phyloP scores from a whole-genome alignment of 2,329 filamentous ascomycete species.

The Cytospora piceae region DNA sequence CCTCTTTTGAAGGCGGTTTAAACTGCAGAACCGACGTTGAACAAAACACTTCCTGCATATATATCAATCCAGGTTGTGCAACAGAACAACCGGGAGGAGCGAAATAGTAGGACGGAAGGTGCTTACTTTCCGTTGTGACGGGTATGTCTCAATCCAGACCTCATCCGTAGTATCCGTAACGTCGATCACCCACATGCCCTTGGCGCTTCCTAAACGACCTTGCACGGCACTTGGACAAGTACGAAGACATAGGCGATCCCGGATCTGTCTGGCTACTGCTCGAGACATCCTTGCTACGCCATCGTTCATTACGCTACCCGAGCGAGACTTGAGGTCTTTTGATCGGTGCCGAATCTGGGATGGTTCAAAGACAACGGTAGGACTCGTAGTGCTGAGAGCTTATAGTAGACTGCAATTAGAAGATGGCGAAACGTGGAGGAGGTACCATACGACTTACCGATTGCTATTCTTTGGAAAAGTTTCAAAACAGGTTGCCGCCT shows the following conservation, averaged over 20 bases:
- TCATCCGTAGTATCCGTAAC: slow-evolving; percentile 48
- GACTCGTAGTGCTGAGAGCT: slow-evolving; percentile 57
- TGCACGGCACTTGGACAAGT: slow-evolving; percentile 69
- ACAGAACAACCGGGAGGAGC: no score
- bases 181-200: slow-evolving; percentile 75
- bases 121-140: slow-evolving; percentile 64
- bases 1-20: no score
- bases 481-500: slow-evolving; percentile 54
- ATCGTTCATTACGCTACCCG: slow-evolving; percentile 62
- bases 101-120: neutral
- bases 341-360: slow-evolving; percentile 49
- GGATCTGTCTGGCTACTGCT: slow-evolving; percentile 58
- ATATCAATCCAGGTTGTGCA: no score
- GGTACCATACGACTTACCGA: slow-evolving; percentile 48
- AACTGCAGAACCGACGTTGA: no score
- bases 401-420: slow-evolving; percentile 31
- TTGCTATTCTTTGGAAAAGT: slow-evolving; percentile 59
- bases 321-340: slow-evolving; percentile 46
- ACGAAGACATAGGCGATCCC: slow-evolving; percentile 51
- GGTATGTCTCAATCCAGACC: slow-evolving; percentile 68
- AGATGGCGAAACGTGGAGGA: slow-evolving; percentile 25
- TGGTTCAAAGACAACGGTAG: slow-evolving; percentile 50
- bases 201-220: slow-evolving; percentile 71
- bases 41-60: no score
- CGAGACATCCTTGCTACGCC: slow-evolving; percentile 69